Conservation (phyloP, 2,329 filamentous ascomycete genomes). For the Colletotrichum higginsianum region DNA sequence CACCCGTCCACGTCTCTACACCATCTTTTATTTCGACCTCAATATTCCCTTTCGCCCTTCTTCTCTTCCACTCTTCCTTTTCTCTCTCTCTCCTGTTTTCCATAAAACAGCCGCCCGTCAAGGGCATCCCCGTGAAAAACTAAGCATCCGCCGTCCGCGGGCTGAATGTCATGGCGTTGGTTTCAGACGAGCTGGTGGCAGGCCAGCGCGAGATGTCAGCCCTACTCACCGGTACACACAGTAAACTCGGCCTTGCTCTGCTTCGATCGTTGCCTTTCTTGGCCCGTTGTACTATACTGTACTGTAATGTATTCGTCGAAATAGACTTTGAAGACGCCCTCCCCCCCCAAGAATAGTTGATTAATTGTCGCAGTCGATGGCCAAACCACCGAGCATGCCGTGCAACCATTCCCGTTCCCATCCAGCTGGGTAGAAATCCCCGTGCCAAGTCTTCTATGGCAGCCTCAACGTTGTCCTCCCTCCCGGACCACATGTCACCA, state of each 20-base stretch:
- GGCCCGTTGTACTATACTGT: constrained; percentile 1
- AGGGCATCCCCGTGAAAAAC: not conserved
- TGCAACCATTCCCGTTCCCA: not conserved
- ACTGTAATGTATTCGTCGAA: not conserved
- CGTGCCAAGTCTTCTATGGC: too few relatives aligned
- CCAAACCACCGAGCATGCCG: constrained; percentile 21
- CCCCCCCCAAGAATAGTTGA: constrained; percentile 17
- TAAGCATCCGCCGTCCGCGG: too few relatives aligned
- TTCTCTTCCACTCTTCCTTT: too few relatives aligned
- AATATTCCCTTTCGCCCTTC: not conserved
- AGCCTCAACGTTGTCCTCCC: constrained; percentile 1
- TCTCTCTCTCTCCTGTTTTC: too few relatives aligned
- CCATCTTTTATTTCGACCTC: constrained; percentile 5
- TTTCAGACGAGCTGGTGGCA: constrained; percentile 28
- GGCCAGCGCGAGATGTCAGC: constrained; percentile 7
- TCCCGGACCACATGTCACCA: constrained; percentile 8
- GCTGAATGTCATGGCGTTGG: constrained; percentile 21
- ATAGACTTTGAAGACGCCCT: constrained; percentile 24
- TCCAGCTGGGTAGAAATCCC: not conserved
- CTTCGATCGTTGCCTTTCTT: constrained; percentile 1
- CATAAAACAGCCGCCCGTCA: not conserved
- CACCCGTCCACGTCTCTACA: not conserved
- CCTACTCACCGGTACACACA: not conserved
- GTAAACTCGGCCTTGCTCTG: not conserved
- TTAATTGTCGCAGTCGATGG: constrained; percentile 28